Percentiles rank a stretch among this genome's conserved stretches.
Conservation (phyloP, 2,329 filamentous ascomycete genomes). For the Parafenestella ontariensis region DNA sequence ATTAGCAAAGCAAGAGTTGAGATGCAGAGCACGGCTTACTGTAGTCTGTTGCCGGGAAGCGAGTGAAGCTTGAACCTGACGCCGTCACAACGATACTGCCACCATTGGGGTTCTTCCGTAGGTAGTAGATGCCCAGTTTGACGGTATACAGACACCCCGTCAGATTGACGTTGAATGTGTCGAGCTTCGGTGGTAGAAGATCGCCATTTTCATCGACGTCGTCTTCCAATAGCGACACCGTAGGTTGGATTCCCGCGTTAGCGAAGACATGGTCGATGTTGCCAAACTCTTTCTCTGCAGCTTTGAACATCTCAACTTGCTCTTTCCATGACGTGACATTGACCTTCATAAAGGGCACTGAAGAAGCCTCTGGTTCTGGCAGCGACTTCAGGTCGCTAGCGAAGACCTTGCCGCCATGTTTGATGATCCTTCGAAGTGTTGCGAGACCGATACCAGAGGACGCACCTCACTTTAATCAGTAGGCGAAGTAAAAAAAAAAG, state of each 20-base stretch:
- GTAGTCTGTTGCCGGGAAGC: constrained; percentile 39
- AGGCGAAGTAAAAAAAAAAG: neutral
- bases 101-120: constrained; percentile 32
- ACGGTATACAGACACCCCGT: constrained; percentile 39
- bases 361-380: constrained; percentile 30
- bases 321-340: constrained; percentile 57
- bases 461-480: constrained; percentile 51
- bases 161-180: constrained; percentile 39
- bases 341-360: constrained; percentile 33
- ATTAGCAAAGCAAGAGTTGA: constrained; percentile 8
- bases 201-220: constrained; percentile 40
- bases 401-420: constrained; percentile 62
- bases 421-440: constrained; percentile 60
- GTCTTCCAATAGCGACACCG: constrained; percentile 33
- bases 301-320: constrained; percentile 60
- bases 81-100: constrained; percentile 44
- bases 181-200: constrained; percentile 32
- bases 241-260: constrained; percentile 40
- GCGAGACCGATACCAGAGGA: constrained; percentile 68
- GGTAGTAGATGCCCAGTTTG: constrained; percentile 37
- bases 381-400: constrained; percentile 61
- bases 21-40: constrained; percentile 19
- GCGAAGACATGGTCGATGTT: constrained; percentile 56
- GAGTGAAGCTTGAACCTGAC: constrained; percentile 36
- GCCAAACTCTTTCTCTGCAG: constrained; percentile 52